Percentiles rank a stretch among this genome's conserved stretches.
Evolutionary conservation across 2,329 filamentous ascomycete genomes (phyloP).

Genomic region (Fusarium cicatricum): DNA sequence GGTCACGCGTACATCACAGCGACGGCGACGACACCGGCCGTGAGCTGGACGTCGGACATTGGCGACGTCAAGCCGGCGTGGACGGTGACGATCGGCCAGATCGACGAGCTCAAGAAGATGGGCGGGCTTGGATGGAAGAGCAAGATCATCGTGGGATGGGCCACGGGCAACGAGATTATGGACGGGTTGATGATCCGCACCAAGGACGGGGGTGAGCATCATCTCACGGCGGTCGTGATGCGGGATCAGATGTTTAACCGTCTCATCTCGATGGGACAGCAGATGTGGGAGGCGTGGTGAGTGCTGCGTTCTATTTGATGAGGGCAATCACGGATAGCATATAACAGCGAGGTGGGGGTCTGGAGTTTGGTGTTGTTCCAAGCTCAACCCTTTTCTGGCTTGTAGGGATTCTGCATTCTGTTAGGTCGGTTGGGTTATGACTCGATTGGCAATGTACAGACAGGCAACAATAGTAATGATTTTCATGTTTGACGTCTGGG

Average conservation of each 20-base stretch:
- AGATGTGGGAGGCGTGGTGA: constrained; percentile 85
- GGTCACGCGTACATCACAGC: constrained; percentile 76
- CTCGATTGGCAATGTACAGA: not conserved
- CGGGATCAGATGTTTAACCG: constrained; percentile 85
- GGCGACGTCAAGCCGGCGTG: constrained; percentile 69
- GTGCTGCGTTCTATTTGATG: not conserved
- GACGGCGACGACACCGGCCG: constrained; percentile 70
- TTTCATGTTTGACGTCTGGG: not conserved
- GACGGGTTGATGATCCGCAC: constrained; percentile 76
- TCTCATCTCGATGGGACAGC: constrained; percentile 75
- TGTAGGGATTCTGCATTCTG: not conserved
- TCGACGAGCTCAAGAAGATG: constrained; percentile 78
- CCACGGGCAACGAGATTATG: constrained; percentile 74
- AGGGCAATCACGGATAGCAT: not conserved
- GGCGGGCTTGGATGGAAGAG: constrained; percentile 87
- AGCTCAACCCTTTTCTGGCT: not conserved
- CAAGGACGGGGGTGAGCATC: constrained; percentile 61
- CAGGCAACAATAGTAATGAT: not conserved
- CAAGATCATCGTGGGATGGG: constrained; percentile 83
- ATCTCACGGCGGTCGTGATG: constrained; percentile 75
- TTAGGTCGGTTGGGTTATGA: not conserved
- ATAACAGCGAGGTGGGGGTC: not conserved
- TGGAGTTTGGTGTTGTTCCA: not conserved
- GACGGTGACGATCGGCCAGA: constrained; percentile 74
- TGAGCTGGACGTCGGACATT: constrained; percentile 69